phyloP scores from a whole-genome alignment of 139 green algal genomes.

The Gonium pectorale region DNA sequence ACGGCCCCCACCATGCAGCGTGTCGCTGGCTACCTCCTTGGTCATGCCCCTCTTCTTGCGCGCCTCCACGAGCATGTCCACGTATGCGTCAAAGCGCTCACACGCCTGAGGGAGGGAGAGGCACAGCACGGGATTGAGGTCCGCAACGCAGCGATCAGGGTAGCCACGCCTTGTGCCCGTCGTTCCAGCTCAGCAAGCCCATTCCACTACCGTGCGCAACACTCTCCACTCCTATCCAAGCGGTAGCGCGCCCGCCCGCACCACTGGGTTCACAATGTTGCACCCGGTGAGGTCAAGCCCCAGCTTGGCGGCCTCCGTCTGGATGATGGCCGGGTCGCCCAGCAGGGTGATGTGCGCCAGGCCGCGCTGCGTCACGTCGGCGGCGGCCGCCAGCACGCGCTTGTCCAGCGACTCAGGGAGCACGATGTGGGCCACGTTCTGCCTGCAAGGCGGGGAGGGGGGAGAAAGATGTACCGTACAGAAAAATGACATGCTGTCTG shows the following conservation, averaged over 20 bases:
- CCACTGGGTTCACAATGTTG: constrained; percentile 70
- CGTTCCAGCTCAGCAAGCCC: neutral
- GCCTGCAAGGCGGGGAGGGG: neutral
- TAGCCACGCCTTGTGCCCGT: neutral
- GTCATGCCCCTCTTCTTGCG: constrained; percentile 84
- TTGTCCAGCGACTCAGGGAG: constrained; percentile 81
- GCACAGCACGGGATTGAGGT: neutral
- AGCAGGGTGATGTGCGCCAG: constrained; percentile 85
- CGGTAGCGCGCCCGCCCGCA: neutral
- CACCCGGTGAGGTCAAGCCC: constrained; percentile 75
- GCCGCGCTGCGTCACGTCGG: constrained; percentile 67
- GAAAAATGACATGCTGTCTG: too few species aligned
- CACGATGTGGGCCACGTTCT: constrained; percentile 81
- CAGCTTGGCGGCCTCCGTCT: constrained; percentile 63
- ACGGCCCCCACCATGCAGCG: constrained; percentile 52
- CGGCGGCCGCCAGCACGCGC: constrained; percentile 77
- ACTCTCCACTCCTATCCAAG: neutral
- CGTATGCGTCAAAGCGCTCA: constrained; percentile 59
- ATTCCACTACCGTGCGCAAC: neutral
- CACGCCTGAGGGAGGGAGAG: constrained; percentile 58
- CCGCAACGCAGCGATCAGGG: neutral
- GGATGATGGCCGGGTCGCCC: constrained; percentile 60
- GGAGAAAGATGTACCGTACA: too few species aligned
- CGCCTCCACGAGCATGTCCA: constrained; percentile 68
- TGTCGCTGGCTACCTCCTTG: constrained; percentile 72